These are phyloP conservation scores for Ophiostoma piceae DNA, from an alignment of 2,329 filamentous ascomycete genomes.

Conservation along the genomic window DNA sequence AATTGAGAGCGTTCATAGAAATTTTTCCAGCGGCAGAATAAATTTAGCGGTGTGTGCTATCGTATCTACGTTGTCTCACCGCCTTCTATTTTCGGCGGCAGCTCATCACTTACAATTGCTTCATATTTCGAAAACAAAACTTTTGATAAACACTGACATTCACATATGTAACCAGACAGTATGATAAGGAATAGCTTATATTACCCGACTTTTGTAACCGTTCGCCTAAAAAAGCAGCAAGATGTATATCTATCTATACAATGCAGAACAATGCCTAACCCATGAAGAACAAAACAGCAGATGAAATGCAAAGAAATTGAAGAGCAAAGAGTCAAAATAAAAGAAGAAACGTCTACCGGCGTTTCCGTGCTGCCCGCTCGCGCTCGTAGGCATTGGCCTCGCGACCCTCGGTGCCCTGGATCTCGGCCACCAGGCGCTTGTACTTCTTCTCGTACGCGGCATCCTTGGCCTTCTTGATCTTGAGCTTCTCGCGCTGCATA, in stretches of 20 bases:
- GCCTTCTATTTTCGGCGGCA: background rate
- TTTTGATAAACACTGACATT: background rate
- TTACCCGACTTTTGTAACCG: slow-evolving; percentile 6
- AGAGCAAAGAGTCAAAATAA: background rate
- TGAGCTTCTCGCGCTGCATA: slow-evolving; percentile 81
- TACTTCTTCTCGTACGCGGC: slow-evolving; percentile 95
- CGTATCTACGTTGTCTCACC: background rate
- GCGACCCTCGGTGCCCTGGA: slow-evolving; percentile 85
- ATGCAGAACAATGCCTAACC: slow-evolving; percentile 14
- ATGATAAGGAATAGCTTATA: background rate
- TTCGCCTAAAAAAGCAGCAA: slow-evolving; percentile 10
- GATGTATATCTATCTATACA: slow-evolving; percentile 3
- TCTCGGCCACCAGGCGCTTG: slow-evolving; percentile 84
- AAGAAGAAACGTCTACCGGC: slow-evolving; percentile 36
- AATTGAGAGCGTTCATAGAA: background rate
- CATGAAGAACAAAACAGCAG: background rate
- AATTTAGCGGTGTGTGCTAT: slow-evolving; percentile 13
- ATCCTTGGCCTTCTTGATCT: slow-evolving; percentile 90
- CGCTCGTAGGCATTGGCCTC: slow-evolving; percentile 86
- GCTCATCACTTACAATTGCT: background rate
- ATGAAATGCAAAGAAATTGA: background rate
- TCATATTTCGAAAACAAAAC: background rate
- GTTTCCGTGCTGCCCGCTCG: slow-evolving; percentile 71
- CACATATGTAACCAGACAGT: background rate
- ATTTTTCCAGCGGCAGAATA: slow-evolving; percentile 22